Base-by-base conservation (phyloP, 768 basidiomycete genomes). In the Amanita rimosa region DNA sequence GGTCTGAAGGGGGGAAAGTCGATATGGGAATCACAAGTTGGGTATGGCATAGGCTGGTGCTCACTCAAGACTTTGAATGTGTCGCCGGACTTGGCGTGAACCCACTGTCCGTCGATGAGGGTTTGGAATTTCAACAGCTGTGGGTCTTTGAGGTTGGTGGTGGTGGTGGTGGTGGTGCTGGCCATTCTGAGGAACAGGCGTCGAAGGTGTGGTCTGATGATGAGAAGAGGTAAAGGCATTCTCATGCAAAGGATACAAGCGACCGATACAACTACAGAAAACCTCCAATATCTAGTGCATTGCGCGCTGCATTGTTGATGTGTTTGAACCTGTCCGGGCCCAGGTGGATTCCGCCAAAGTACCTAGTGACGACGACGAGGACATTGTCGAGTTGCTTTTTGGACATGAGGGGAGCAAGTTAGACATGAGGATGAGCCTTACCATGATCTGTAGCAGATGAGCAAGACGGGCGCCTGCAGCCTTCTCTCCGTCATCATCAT, bases 231-330 rank as follows among this genome's bases (percentile, higher is more conserved):
- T 10, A 31, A 31, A 13, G 11, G 31, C 31, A 31, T 24, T 3
- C 22, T 24, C 22, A 24, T 3, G 22, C 22, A n/a, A n/a, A n/a
- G n/a, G n/a, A n/a, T n/a, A 3, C 22, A 24, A 24, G 22, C 22
- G 5, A 24, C 26, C 6, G 6, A 6, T 31, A 31, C 31, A 13
- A 13, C 31, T 13, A 31, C 27, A 98, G 65, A 61, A 97, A 91
- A 0, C 94, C 93, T 8, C 87, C 95, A 0, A 81, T 54, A 38
- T 95, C 89, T 4, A 98, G 71, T 1, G 94, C 93, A 57, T 90
- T 88, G 17, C 95, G 75, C 1, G 94, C 95, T 3, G 91, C 91
- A 60, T 94, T 89, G 59, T 95, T 97, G 63, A 99, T 98, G 57
- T 95, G 90, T 60, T 87, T 86, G 65, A 85, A 90, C 31, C 85